Base-by-base conservation (phyloP, 306 rosid species). In the Urtica urens region DNA sequence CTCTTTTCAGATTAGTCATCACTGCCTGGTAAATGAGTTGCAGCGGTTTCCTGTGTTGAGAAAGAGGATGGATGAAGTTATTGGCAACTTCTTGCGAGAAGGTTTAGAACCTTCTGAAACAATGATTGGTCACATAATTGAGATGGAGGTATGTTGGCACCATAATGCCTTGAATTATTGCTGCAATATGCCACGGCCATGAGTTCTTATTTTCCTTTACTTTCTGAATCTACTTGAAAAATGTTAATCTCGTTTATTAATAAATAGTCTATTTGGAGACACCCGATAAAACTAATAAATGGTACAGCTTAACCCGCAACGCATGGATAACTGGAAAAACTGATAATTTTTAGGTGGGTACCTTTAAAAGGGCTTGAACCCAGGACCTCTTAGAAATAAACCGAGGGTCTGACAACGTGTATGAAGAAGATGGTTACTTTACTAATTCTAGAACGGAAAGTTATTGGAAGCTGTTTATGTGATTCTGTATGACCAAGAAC, bases 51-150 rank as follows among this genome's bases (percentile, higher is more conserved):
- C 99, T 51, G 63, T 82, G 53, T 63, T 92, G 78, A 72, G 94
- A 27, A 92, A 68, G 78, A 85, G 94, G 41, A 79, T 92, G 94
- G 99, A 92, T 69, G 99, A 92, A 73, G 99, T 92, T 47, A 75
- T 77, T 3, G 92, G 92, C 51, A 79, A 77, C 63, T 85, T 92
- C 71, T 54, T 92, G 58, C 83, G 94, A 30, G 99, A 85, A 42
- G 96, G 99, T 61, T 94, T 92, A 50, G 85, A 75, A 63, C 99
- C 99, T 42, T 82, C 94, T 0, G 86, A 85, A 62, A 82, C 75
- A 55, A 85, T 92, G 95, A 92, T 92, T 55, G 87, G 79, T 6
- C 99, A 92, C 78, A 69, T 85, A 55, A 77, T 92, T 51, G 94
- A 92, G 65, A 86, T 85, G 94, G 94, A 92, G 99, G 99, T 92